phyloP scores from a whole-genome alignment of 1,139 yeast genomes.

The Pneumocystis oryctolagi region DNA sequence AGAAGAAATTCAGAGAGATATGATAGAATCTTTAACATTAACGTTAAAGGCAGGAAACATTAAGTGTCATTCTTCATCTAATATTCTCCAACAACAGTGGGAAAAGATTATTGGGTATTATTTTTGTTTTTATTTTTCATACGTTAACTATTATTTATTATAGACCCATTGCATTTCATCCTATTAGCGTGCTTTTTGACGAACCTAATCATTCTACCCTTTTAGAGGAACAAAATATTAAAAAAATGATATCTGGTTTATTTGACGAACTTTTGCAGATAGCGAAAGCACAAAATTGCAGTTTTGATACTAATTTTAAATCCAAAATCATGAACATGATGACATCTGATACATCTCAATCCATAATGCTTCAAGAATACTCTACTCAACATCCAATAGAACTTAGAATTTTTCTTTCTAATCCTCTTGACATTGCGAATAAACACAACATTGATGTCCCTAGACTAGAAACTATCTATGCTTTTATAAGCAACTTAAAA shows the following conservation, averaged over 20 bases:
- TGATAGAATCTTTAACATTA: slow-evolving; percentile 17
- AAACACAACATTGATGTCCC: slow-evolving; percentile 46
- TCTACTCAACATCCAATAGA: slow-evolving; percentile 55
- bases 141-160: not conserved
- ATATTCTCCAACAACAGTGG: slow-evolving; percentile 17
- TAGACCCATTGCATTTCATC: slow-evolving; percentile 15
- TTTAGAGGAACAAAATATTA: slow-evolving; percentile 10
- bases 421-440: slow-evolving; percentile 48
- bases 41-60: slow-evolving; percentile 18
- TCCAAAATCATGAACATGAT: slow-evolving; percentile 10
- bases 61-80: slow-evolving; percentile 13
- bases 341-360: slow-evolving; percentile 31
- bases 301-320: slow-evolving; percentile 9
- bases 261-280: slow-evolving; percentile 14
- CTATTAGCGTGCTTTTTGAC: slow-evolving; percentile 16
- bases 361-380: slow-evolving; percentile 50
- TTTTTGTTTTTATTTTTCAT: not conserved
- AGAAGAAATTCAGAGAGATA: slow-evolving; percentile 15
- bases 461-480: slow-evolving; percentile 39
- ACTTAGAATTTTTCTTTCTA: slow-evolving; percentile 56
- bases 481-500: slow-evolving; percentile 31
- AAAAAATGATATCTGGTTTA: slow-evolving; percentile 9
- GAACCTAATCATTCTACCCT: slow-evolving; percentile 16
- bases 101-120: slow-evolving; percentile 14
- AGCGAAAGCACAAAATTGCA: slow-evolving; percentile 12